Evolutionary conservation across 768 basidiomycete species (phyloP).

Genomic region (Pleurotus djamor): DNA sequence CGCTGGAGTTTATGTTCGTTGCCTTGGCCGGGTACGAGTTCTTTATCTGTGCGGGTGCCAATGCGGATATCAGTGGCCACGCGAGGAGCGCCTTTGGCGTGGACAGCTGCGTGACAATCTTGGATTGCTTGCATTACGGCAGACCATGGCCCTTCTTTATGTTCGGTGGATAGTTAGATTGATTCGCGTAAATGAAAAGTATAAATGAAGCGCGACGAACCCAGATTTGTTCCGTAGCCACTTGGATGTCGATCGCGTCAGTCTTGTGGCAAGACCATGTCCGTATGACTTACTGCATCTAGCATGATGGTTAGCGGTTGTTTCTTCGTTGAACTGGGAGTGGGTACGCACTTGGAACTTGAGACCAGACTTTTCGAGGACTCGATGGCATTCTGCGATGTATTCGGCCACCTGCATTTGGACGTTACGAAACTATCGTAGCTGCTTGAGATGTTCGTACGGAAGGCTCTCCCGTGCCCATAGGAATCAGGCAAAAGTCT

Average conservation of each 20-base stretch:
- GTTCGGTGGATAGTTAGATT: slow-evolving; percentile 14
- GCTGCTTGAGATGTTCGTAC: slow-evolving; percentile 31
- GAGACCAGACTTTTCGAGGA: slow-evolving; percentile 82
- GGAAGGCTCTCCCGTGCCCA: slow-evolving; percentile 74
- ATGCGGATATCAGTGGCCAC: slow-evolving; percentile 94
- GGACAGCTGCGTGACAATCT: slow-evolving; percentile 87
- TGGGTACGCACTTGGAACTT: slow-evolving; percentile 61
- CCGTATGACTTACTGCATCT: slow-evolving; percentile 65
- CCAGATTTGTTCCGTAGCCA: slow-evolving; percentile 91
- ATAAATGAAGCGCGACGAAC: slow-evolving; percentile 26
- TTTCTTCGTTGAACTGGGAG: neutral
- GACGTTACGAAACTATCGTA: neutral
- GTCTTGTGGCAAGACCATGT: neutral
- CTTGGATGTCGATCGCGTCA: slow-evolving; percentile 30
- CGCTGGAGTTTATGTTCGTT: slow-evolving; percentile 80
- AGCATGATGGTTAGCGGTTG: slow-evolving; percentile 6
- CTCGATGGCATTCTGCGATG: slow-evolving; percentile 77
- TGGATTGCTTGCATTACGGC: slow-evolving; percentile 85
- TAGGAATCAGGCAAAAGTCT: slow-evolving; percentile 91
- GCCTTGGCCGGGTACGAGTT: slow-evolving; percentile 59
- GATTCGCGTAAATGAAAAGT: neutral
- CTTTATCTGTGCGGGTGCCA: slow-evolving; percentile 80
- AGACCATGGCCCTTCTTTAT: slow-evolving; percentile 77
- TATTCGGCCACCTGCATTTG: slow-evolving; percentile 64
- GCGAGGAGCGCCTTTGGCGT: slow-evolving; percentile 69